Conservation (phyloP, 257 asterid species). For the Parsonsia alboflavescens region DNA sequence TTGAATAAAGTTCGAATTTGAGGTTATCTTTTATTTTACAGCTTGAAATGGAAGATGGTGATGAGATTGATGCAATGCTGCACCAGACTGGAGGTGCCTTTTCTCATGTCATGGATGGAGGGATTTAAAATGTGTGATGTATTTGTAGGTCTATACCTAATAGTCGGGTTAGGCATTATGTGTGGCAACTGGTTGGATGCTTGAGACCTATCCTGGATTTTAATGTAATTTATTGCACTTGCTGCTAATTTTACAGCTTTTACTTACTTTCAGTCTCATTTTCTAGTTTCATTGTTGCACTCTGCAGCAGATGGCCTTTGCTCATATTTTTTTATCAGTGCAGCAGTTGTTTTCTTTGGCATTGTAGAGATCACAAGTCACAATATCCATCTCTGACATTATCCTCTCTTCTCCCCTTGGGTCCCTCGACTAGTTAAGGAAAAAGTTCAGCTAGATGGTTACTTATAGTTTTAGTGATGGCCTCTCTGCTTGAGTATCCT, state of each 20-base stretch:
- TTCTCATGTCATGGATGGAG: not conserved
- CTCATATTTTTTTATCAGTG: not conserved
- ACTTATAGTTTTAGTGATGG: not conserved
- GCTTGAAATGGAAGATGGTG: conserved; percentile 32
- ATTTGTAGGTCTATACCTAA: not conserved
- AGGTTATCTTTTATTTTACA: not conserved
- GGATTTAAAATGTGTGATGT: not conserved
- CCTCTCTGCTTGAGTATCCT: not conserved
- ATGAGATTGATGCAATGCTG: conserved; percentile 29
- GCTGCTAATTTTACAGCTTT: not conserved
- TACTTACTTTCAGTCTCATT: not conserved
- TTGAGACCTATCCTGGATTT: not conserved
- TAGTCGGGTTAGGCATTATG: not conserved
- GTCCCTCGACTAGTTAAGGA: not conserved
- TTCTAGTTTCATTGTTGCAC: not conserved
- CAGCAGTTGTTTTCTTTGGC: not conserved
- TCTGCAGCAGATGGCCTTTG: not conserved
- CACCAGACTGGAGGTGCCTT: conserved; percentile 25
- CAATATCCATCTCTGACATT: not conserved
- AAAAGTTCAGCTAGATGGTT: not conserved
- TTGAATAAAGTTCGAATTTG: not conserved
- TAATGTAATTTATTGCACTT: not conserved
- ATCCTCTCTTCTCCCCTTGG: not conserved
- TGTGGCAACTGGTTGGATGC: no score
- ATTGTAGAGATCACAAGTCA: not conserved